These are phyloP conservation scores for Puya raimondii DNA, from an alignment of 176 grass and related monocot species.

Conservation along the genomic window DNA sequence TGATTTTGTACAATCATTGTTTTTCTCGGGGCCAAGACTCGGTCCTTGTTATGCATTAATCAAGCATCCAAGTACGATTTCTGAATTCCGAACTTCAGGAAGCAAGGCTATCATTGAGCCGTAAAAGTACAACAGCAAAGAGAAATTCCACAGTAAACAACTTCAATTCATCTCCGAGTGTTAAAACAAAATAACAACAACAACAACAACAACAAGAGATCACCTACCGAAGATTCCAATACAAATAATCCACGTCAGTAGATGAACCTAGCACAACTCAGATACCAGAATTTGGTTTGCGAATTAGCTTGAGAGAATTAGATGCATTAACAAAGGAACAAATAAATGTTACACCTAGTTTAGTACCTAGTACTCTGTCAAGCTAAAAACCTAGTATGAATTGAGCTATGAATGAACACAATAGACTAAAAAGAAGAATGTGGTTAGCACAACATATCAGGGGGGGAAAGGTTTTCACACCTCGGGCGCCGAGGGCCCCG, in stretches of 20 bases:
- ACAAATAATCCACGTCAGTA: not conserved
- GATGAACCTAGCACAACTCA: not conserved
- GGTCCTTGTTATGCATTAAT: too few relatives aligned
- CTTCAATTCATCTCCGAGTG: not conserved
- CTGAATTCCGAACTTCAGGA: too few relatives aligned
- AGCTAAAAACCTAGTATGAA: not conserved
- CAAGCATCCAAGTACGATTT: too few relatives aligned
- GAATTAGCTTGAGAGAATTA: not conserved
- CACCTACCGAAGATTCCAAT: not conserved
- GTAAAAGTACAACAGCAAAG: not conserved
- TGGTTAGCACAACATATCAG: not conserved
- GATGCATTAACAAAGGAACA: not conserved
- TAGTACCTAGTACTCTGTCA: not conserved
- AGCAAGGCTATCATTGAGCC: too few relatives aligned
- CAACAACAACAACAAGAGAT: not conserved
- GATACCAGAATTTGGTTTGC: not conserved
- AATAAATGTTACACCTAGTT: not conserved
- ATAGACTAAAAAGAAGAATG: not conserved
- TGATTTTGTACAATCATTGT: too few relatives aligned
- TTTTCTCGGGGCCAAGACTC: too few relatives aligned
- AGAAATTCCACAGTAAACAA: not conserved
- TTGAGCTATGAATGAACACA: not conserved
- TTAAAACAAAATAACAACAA: not conserved
- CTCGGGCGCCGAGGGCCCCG: not conserved
- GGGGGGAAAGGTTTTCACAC: not conserved